Conservation (phyloP, 352 stramenopile genomes). For the Globisporangium carolinianum region DNA sequence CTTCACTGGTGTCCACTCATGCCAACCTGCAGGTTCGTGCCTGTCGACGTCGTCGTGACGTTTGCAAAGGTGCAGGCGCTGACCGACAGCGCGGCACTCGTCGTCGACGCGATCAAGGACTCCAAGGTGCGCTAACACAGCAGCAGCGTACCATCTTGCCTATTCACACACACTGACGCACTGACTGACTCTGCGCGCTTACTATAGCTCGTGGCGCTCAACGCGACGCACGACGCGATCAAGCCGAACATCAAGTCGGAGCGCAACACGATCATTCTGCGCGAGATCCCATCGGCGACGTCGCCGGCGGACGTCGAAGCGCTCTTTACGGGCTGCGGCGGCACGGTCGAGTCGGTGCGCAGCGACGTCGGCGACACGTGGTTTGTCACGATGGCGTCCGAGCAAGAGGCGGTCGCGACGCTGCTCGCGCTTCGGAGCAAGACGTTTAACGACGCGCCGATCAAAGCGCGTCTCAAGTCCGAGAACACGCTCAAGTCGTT, state of each 20-base stretch:
- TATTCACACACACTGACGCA: neutral
- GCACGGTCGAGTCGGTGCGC: constrained; percentile 70
- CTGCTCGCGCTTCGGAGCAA: constrained; percentile 84
- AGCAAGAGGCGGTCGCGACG: constrained; percentile 82
- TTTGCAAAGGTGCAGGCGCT: constrained; percentile 87
- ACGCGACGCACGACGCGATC: constrained; percentile 77
- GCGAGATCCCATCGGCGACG: constrained; percentile 87
- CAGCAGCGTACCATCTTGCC: too few species aligned
- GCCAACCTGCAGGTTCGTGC: constrained; percentile 53
- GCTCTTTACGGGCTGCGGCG: constrained; percentile 79
- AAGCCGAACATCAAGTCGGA: constrained; percentile 91
- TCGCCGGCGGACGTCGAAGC: constrained; percentile 79
- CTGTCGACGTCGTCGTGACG: constrained; percentile 70
- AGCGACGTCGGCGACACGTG: constrained; percentile 92
- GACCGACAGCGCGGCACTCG: constrained; percentile 47
- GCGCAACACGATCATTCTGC: constrained; percentile 91
- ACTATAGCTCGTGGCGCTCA: constrained; percentile 62
- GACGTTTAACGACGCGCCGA: constrained; percentile 83
- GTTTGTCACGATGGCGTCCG: constrained; percentile 89
- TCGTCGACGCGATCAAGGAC: constrained; percentile 67
- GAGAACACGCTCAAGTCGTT: constrained; percentile 91
- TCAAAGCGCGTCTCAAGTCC: constrained; percentile 90
- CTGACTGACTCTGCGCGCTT: neutral
- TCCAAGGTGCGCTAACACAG: constrained; percentile 24
- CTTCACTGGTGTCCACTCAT: too few species aligned